Evolutionary conservation across 805 yeast genomes (phyloP), one percentile per base, ranked within the genome.

Genomic region (Teunomyces stri): DNA sequence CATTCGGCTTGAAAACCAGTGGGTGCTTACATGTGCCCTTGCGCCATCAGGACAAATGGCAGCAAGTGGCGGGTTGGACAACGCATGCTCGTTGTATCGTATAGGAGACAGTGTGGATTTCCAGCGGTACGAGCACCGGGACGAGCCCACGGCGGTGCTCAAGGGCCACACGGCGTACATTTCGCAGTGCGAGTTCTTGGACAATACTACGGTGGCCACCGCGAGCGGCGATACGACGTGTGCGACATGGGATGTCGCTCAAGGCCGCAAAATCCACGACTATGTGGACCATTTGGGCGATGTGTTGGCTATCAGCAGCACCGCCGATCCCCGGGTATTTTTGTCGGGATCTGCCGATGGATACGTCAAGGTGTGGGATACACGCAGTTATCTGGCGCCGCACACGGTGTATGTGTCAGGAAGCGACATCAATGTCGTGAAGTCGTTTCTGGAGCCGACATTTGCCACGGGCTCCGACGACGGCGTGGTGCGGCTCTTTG

Each of bases 151-250:
- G 10, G 70, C 83, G 4, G 73, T 82, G 2, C 78, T 87, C 60
- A 84, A 86, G 60, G 94, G 94, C 1, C 97, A 91, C 65, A 75
- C 81, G 6, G 92, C 94, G 40, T 91, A 89, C 60, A 79, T 91
- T 4, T 82, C 92, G 0, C 89, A 83, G 53, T 74, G 87, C 51
- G 83, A 80, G 41, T 91, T 89, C 59, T 47, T 85, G n/a, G 70
- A 72, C 46, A 78, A 84, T 50, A 65, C 74, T 4, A 15, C 41
- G 25, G 61, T 89, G 0, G 58, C 89, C 13, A 87, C 96, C 0
- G 77, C 85, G 1, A 83, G 91, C 35, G 96, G 96, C 3, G 97
- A 90, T 62, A 79, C 84, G 83, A 81, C 92, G 0, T 79, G 89
- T 57, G 76, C 78, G 1, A 61, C 84, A 44, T 91, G 97, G 97